A percentile compares a stretch with the other conserved stretches of the same genome.
These are phyloP conservation scores for Phlyctochytrium bullatum DNA, from an alignment of 192 early-diverging fungal genomes.

Conservation along the genomic window DNA sequence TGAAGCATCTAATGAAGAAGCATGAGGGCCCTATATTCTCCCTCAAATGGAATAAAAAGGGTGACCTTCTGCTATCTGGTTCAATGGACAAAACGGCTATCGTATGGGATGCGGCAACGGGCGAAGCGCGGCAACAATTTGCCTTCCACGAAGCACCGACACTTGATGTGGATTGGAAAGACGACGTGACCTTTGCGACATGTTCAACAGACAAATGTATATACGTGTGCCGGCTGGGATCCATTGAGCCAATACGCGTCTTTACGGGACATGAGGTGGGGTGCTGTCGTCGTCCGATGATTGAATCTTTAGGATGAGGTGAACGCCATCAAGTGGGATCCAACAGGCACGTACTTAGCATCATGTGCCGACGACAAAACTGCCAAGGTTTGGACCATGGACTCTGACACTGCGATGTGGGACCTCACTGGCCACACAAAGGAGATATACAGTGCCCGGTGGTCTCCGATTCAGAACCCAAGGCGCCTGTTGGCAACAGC, in stretches of 20 bases:
- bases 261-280: slow-evolving; percentile 71
- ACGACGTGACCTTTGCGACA: slow-evolving; percentile 88
- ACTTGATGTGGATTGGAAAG: slow-evolving; percentile 90
- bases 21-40: slow-evolving; percentile 81
- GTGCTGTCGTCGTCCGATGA: slow-evolving; percentile 1
- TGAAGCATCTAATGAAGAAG: slow-evolving; percentile 57
- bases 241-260: slow-evolving; percentile 63
- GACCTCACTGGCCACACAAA: slow-evolving; percentile 64
- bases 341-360: slow-evolving; percentile 61
- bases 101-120: slow-evolving; percentile 81
- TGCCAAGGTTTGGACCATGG: slow-evolving; percentile 72
- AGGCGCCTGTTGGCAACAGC: slow-evolving; percentile 40
- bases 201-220: slow-evolving; percentile 79
- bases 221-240: slow-evolving; percentile 75
- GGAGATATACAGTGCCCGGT: slow-evolving; percentile 77
- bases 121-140: slow-evolving; percentile 71
- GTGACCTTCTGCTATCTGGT: slow-evolving; percentile 69
- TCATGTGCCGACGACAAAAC: slow-evolving; percentile 77
- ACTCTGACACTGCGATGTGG: slow-evolving; percentile 50
- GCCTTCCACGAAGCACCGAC: slow-evolving; percentile 57
- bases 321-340: slow-evolving; percentile 76
- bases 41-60: slow-evolving; percentile 82
- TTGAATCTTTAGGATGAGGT: slow-evolving; percentile 58
- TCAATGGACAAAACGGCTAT: slow-evolving; percentile 77
- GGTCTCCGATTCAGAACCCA: slow-evolving; percentile 62